Conservation (phyloP, 2,329 filamentous ascomycete genomes). For the Aspergillus neoniger region DNA sequence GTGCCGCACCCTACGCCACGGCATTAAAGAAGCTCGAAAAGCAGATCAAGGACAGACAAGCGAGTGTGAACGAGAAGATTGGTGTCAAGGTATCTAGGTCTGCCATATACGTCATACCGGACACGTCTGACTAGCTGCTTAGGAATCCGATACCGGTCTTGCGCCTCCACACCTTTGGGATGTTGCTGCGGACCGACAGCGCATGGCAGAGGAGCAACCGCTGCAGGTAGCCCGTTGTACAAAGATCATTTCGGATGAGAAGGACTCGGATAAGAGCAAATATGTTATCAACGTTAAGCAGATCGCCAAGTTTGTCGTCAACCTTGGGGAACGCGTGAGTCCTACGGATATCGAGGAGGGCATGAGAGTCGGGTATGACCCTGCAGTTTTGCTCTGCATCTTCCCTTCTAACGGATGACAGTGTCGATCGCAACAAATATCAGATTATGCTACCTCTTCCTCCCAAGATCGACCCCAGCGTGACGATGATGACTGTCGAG, state of each 20-base stretch:
- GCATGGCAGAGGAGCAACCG: constrained; percentile 97
- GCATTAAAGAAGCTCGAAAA: constrained; percentile 97
- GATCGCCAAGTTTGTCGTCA: constrained; percentile 98
- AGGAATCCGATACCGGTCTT: constrained; percentile 98
- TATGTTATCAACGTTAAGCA: constrained; percentile 99
- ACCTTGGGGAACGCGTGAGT: constrained; percentile 92
- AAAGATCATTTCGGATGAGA: constrained; percentile 97
- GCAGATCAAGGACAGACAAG: constrained; percentile 98
- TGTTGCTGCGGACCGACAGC: constrained; percentile 93
- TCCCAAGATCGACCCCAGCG: constrained; percentile 97
- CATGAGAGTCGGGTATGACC: constrained; percentile 82
- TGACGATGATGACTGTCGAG: constrained; percentile 99
- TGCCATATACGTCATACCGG: background rate
- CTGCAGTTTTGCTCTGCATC: background rate
- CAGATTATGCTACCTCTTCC: constrained; percentile 95
- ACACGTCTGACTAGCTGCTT: constrained; percentile 28
- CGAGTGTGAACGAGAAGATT: constrained; percentile 98
- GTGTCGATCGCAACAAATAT: constrained; percentile 97
- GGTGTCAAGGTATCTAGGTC: constrained; percentile 53
- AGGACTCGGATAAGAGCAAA: constrained; percentile 97
- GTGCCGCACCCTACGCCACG: constrained; percentile 90
- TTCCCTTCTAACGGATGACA: constrained; percentile 27
- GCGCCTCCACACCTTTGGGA: constrained; percentile 99
- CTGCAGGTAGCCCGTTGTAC: constrained; percentile 97
- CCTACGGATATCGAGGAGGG: constrained; percentile 99